Evolutionary conservation across 805 yeast genomes (phyloP).

Genomic region (Ogataea philodendri): DNA sequence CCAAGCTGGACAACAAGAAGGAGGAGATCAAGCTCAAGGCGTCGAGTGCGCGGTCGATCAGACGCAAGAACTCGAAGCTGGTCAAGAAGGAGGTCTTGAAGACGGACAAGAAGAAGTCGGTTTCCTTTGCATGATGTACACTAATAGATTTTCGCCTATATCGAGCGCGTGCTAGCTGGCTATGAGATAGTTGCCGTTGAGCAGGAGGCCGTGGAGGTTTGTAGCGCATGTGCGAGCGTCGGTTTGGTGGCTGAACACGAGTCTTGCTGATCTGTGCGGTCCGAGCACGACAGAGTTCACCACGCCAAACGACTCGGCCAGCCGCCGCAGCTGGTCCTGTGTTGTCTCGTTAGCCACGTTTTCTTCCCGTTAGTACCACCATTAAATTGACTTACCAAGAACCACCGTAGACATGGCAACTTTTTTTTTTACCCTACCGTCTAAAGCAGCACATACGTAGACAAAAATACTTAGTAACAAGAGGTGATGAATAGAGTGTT

Average conservation of each 20-base stretch:
- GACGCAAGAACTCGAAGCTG: constrained; percentile 54
- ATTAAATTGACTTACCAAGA: not conserved
- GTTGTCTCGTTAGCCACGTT: constrained; percentile 11
- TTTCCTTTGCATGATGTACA: constrained; percentile 45
- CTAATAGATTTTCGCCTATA: not conserved
- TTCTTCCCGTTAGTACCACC: not conserved
- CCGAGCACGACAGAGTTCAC: constrained; percentile 7
- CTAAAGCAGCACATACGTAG: constrained; percentile 13
- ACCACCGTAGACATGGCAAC: constrained; percentile 3
- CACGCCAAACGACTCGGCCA: constrained; percentile 23
- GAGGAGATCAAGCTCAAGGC: constrained; percentile 72
- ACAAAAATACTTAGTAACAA: constrained; percentile 9
- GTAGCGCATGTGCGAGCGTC: constrained; percentile 23
- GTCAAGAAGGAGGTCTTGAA: constrained; percentile 28
- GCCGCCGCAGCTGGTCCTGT: constrained; percentile 15
- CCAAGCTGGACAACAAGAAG: constrained; percentile 73
- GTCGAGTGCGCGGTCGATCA: constrained; percentile 60
- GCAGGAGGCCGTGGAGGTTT: constrained; percentile 26
- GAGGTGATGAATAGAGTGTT: constrained; percentile 8
- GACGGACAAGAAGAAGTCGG: constrained; percentile 39
- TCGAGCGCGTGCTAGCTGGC: constrained; percentile 6
- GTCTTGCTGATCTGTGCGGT: constrained; percentile 12
- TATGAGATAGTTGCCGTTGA: constrained; percentile 13
- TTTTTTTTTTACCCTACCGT: constrained; percentile 9
- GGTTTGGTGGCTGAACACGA: constrained; percentile 14